Conservation (phyloP, 768 basidiomycete species). For the Amanita pallidorosea region DNA sequence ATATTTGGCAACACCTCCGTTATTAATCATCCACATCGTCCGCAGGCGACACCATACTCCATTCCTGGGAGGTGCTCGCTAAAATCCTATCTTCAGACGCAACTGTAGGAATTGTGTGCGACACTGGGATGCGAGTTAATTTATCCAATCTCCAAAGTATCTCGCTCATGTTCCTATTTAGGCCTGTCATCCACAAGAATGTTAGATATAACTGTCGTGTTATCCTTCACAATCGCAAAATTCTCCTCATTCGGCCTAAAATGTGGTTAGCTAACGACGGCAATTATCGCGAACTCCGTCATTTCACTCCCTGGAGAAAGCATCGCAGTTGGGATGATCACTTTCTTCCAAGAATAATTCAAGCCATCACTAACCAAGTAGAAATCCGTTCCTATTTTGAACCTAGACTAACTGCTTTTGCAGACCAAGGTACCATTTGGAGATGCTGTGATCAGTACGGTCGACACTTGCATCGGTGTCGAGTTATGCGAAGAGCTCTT, state of each 20-base stretch:
- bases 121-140: slow-evolving; percentile 81
- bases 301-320: slow-evolving; percentile 94
- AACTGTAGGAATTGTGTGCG: slow-evolving; percentile 81
- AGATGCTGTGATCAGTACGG: slow-evolving; percentile 86
- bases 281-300: slow-evolving; percentile 83
- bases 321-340: slow-evolving; percentile 87
- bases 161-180: slow-evolving; percentile 18
- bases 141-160: neutral
- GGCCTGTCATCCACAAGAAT: slow-evolving; percentile 97
- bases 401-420: neutral
- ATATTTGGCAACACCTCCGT: neutral
- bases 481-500: slow-evolving; percentile 98
- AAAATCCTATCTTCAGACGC: slow-evolving; percentile 77
- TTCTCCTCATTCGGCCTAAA: slow-evolving; percentile 93
- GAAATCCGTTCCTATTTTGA: neutral
- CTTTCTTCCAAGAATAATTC: slow-evolving; percentile 82
- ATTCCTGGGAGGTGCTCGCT: slow-evolving; percentile 97
- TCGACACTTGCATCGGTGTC: slow-evolving; percentile 93
- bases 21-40: slow-evolving; percentile 1
- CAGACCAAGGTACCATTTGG: slow-evolving; percentile 91
- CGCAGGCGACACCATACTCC: slow-evolving; percentile 87
- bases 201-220: slow-evolving; percentile 96
- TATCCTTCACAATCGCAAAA: slow-evolving; percentile 76
- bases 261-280: slow-evolving; percentile 99
- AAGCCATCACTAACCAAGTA: slow-evolving; percentile 83